Base-by-base conservation (phyloP, 352 stramenopile genomes). In the Pythium brassicae region DNA sequence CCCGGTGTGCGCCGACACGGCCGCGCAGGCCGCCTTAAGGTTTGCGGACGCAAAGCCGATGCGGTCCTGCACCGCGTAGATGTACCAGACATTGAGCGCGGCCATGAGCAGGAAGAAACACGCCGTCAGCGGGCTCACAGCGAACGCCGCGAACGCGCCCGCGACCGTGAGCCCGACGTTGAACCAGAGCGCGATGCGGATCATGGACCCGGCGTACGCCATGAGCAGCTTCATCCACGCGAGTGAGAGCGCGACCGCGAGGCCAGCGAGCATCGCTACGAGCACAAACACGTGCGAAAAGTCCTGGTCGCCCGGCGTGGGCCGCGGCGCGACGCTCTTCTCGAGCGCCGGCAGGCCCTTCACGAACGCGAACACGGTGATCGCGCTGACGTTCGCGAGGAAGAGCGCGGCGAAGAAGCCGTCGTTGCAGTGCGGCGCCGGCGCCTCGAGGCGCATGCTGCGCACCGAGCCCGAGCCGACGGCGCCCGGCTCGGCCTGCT, bases 41-140 rank as follows among this genome's bases (percentile, higher is more conserved):
- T 92, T 92, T n/a, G 82, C 82, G 1, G 74, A 84, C 17, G 84
- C 84, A 57, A 94, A 94, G 35, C 66, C 82, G 40, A 94, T 94
- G 47, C 84, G 80, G 60, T 89, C 79, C 54, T 84, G 76, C 17
- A 94, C 82, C 0, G 74, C 74, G 51, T 74, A 89, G 52, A 94
- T 92, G 60, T 88, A 94, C 62, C 84, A 94, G 26, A 94, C 81
- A 63, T 94, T 94, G 48, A 94, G 69, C 3, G 68, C 77, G 2
- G 79, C 84, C 59, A 86, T 51, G 4, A 69, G 11, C 4, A 92
- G 58, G 48, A 89, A 84, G 20, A 89, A 35, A 4, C 87, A 65
- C 20, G 72, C 70, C 25, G 82, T 76, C 61, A 89, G 76, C 0
- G 71, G 66, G 42, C 82, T 87, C 22, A 85, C 80, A 11, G 71